phyloP scores from a whole-genome alignment of 805 yeast genomes.

The Scheffersomyces spartinae region DNA sequence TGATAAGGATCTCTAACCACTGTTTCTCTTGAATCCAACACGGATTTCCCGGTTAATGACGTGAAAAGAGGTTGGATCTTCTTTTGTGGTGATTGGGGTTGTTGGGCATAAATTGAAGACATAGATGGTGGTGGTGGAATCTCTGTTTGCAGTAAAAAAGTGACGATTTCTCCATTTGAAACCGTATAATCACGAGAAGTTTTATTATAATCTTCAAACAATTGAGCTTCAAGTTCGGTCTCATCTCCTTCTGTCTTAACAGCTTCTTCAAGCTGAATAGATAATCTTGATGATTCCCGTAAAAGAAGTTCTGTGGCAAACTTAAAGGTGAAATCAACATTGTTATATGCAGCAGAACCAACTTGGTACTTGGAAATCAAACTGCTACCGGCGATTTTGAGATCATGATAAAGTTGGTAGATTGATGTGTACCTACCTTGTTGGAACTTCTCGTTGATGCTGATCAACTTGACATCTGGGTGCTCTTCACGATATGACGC shows the following conservation, averaged over 20 bases:
- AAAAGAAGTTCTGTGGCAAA: conserved; percentile 51
- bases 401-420: conserved; percentile 55
- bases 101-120: too few relatives aligned
- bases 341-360: conserved; percentile 37
- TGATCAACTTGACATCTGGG: too few relatives aligned
- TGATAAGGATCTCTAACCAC: conserved; percentile 56
- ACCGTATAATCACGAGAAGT: conserved; percentile 41
- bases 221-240: conserved; percentile 25
- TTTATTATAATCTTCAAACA: conserved; percentile 48
- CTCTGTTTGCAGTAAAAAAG: conserved; percentile 19
- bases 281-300: conserved; percentile 44
- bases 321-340: conserved; percentile 52
- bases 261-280: conserved; percentile 13
- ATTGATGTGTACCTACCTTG: conserved; percentile 32
- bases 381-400: conserved; percentile 43
- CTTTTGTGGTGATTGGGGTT: conserved; percentile 39
- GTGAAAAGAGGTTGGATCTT: conserved; percentile 72
- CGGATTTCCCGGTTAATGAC: conserved; percentile 56
- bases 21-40: conserved; percentile 64
- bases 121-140: conserved; percentile 13
- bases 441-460: conserved; percentile 31
- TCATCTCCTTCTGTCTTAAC: conserved; percentile 7
- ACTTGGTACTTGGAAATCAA: conserved; percentile 35
- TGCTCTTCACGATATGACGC: too few relatives aligned
- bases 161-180: conserved; percentile 50